Base-by-base conservation (phyloP, 2,329 filamentous ascomycete genomes). In the Claviceps africana region DNA sequence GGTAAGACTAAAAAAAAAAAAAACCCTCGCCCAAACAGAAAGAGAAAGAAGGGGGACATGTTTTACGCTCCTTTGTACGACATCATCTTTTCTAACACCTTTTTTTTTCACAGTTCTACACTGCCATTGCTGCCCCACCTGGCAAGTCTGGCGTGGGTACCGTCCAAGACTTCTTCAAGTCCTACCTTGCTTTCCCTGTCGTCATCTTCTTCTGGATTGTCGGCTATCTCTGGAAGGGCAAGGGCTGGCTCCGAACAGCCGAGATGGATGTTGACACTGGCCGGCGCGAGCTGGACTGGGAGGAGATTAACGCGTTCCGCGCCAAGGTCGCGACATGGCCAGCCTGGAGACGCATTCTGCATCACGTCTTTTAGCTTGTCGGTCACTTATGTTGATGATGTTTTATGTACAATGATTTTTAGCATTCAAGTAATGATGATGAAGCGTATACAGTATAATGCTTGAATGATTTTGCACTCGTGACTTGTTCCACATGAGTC, bases 231-330 rank as follows among this genome's bases (percentile, higher is more conserved):
- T 86, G 82, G 83, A 86, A 86, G 72, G 71, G 80, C 47, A 65
- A 72, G 48, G 76, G 76, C 22, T 85, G 78, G 76, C 69, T 83
- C 54, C 72, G 65, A 37, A 70, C 76, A 1, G 63, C 70, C 35
- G 69, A 85, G 56, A 85, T 88, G 57, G 83, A 87, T 58, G 72
- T 87, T 52, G 82, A 86, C 62, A 76, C 74, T 51, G 82, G 81
- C 50, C 76, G 82, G 53, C 75, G 82, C 57, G 76, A 81, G 65
- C 73, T 84, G 53, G 76, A 86, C 62, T 85, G 79, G 79, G 79
- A 83, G 11, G 68, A 69, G 42, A 81, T 83, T 66, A 76, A 82
- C 62, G 73, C 68, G 39, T 70, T 75, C 59, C 71, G 74, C 31
- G 74, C 70, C 39, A 63, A 71, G 64, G 63, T 78, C 21, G 75